Base-by-base conservation (phyloP, 371 early-diverging fungal genomes). In the Polyrhizophydium stewartii region DNA sequence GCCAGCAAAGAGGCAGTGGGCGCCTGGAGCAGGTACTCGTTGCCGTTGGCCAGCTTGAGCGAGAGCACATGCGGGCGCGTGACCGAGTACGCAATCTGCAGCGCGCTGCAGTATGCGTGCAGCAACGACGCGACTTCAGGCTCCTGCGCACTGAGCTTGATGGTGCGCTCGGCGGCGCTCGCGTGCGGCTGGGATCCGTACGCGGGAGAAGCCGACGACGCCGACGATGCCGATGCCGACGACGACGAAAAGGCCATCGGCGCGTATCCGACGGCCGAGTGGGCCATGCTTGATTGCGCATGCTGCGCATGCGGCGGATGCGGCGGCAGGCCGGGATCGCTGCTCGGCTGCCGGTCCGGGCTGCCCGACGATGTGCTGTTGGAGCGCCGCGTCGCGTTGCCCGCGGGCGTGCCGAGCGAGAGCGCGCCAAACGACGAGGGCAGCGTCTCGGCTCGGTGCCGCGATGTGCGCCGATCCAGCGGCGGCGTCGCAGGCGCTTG, bases 1-100 rank as follows among this genome's bases (percentile, higher is more conserved):
- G 76, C 75, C n/a, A 89, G 78, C 55, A 83, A 84, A 16, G 84
- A 81, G 27, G 81, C 75, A 0, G 82, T 81, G 9, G 75, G 70
- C 0, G 89, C 81, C 67, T 96, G 93, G 75, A 93, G 90, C n/a
- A 94, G 74, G 58, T 87, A 88, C 2, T 89, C 87, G 19, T 86
- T 87, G 10, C 92, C 92, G 62, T 89, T 84, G 2, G 85, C 78
- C 40, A 91, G 77, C 63, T 87, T 88, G 33, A 96, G 69, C 13
- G 91, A 90, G 75, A 94, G 91, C 21, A 90, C 92, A 64, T 87
- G 76, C 27, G 85, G 88, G 24, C 93, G 83, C n/a, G 76, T 65
- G 12, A 84, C 74, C 33, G 87, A 87, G 69, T 95, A 91, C 0
- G 92, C 92, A 0, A 89, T 79, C 31, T 92, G 93, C 21, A 92